Base-by-base conservation (phyloP, 192 early-diverging fungal species). In the Coemansia sp. region DNA sequence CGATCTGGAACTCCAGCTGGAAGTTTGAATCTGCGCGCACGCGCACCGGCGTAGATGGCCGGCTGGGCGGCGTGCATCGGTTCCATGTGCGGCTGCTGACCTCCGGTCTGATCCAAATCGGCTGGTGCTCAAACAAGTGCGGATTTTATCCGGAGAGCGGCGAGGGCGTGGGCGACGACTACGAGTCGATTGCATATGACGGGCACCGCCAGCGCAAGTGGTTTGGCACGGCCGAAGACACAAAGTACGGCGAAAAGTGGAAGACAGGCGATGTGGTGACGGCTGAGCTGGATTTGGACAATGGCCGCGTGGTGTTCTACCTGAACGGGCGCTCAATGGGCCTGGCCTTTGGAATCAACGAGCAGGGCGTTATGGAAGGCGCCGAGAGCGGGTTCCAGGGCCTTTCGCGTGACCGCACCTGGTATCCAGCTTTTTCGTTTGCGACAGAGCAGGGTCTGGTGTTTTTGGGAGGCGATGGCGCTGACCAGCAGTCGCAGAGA, bases 101-200 rank as follows among this genome's bases (percentile, higher is more conserved):
- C 2, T n/a, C 55, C 2, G 78, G 73, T 1, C 49, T 75, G 39
- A 43, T 81, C n/a, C 78, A 81, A 53, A 39, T 81, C 22, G 78
- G 78, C 2, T 81, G 78, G 78, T 81, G 73, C 63, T 65, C 78
- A 2, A 66, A 76, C 47, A 59, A 37, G 43, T 81, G 78, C 35
- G 60, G 53, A 3, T 81, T 81, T 24, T 71, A 65, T 17, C 78
- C 78, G 0, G 78, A 75, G 64, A 81, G 73, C 60, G 78, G 78
- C 19, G 60, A 75, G 38, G 78, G 78, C 29, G 78, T 81, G 1
- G 78, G 78, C 62, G 78, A 81, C 10, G 78, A 81, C 62, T 65
- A 41, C 50, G 68, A 75, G 69, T 72, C 69, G 10, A 57, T 81
- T 9, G 65, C 73, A 0, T 81, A 81, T 37, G 78, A 81, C 41